Percentiles rank a stretch among this genome's conserved stretches.
Conservation (phyloP, 129 eudicot species). For the Pulicaria dysenterica region DNA sequence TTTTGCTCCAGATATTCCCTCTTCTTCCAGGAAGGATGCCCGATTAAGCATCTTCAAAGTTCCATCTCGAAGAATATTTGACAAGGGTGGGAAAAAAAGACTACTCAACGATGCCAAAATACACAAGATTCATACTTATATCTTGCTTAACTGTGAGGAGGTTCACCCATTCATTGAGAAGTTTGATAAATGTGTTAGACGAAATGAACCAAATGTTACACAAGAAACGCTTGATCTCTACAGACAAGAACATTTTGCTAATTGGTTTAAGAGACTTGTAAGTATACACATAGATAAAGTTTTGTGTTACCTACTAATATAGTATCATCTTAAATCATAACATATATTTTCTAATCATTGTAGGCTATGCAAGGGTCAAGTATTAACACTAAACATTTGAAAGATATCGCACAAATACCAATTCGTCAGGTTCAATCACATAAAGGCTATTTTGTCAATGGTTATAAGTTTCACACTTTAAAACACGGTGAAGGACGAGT, state of each 20-base stretch:
- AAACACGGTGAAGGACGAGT: background rate
- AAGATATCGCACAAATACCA: background rate
- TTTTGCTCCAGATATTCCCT: too few relatives aligned
- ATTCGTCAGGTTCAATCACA: background rate
- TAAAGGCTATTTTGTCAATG: constrained; percentile 5
- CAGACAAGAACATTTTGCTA: background rate
- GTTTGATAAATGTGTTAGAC: too few relatives aligned
- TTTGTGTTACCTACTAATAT: background rate
- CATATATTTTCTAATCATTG: background rate
- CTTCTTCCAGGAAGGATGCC: too few relatives aligned
- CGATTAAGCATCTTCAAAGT: too few relatives aligned
- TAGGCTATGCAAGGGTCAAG: background rate
- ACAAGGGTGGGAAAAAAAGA: too few relatives aligned
- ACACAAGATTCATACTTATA: too few relatives aligned
- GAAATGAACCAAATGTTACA: background rate
- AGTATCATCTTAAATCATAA: background rate
- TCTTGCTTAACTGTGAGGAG: too few relatives aligned
- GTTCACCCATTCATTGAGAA: too few relatives aligned
- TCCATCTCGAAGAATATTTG: too few relatives aligned
- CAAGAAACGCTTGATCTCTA: background rate
- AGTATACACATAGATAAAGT: background rate
- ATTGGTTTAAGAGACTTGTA: background rate
- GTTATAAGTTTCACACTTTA: constrained; percentile 5
- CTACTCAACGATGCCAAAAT: too few relatives aligned
- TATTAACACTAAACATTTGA: background rate